Evolutionary conservation across 177 flowering plant genomes (phyloP).

Genomic region (Tripterygium wilfordii): DNA sequence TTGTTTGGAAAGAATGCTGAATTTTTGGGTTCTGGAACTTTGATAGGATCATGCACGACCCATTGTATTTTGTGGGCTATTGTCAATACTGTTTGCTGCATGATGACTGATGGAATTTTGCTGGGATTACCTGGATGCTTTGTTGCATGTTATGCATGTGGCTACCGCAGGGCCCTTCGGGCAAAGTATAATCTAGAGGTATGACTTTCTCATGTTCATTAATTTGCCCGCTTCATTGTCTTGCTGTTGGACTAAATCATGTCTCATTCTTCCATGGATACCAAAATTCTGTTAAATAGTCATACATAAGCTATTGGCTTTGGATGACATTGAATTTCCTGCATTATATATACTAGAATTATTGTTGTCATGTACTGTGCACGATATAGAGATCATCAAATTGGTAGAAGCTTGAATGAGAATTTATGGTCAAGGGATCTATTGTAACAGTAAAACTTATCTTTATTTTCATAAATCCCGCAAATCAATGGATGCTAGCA

Average conservation of each 20-base stretch:
- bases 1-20: constrained; percentile 86
- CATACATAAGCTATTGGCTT: too few species aligned
- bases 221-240: not conserved
- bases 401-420: too few species aligned
- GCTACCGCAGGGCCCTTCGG: constrained; percentile 67
- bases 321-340: too few species aligned
- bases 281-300: too few species aligned
- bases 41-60: constrained; percentile 62
- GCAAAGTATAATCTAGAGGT: constrained; percentile 75
- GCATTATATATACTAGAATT: too few species aligned
- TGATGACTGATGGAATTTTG: constrained; percentile 57
- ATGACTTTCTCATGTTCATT: constrained; percentile 5
- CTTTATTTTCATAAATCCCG: too few species aligned
- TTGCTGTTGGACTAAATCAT: not conserved
- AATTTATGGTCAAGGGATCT: too few species aligned
- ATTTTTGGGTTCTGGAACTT: constrained; percentile 75
- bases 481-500: too few species aligned
- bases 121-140: constrained; percentile 74
- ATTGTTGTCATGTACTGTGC: too few species aligned
- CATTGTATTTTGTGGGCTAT: constrained; percentile 69
- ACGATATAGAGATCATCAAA: too few species aligned
- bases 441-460: too few species aligned
- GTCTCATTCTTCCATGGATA: too few species aligned
- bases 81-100: constrained; percentile 63
- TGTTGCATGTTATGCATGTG: constrained; percentile 79